Evolutionary conservation across 83 land plant species (phyloP), one percentile per base, ranked within the genome.

Genomic region (Thuja plicata): DNA sequence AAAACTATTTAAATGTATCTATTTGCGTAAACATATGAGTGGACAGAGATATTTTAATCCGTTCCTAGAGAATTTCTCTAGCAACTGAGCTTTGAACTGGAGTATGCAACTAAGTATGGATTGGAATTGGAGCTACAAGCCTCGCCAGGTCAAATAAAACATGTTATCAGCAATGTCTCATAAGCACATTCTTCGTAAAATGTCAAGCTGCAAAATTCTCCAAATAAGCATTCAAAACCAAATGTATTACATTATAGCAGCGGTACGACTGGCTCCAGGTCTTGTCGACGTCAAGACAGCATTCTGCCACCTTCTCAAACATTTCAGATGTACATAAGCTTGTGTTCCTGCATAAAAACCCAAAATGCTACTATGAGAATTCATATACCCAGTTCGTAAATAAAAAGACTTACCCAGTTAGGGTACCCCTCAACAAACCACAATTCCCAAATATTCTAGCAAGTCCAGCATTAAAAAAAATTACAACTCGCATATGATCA

Each of bases 321-420:
- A 91, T 76, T 90, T 91, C 84, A 90, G 87, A 88, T 91, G 92
- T 87, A 91, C 92, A 55, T 87, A 91, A 17, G 92, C 91, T 90
- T 91, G 92, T 40, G 92, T 91, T 87, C 92, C 92, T 91, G 89
- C 35, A 84, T 38, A 73, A 80, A 43, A 82, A 46, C 77, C 77
- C 37, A n/a, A 71, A 73, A 73, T 32, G 77, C 15, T 30, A 82
- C 85, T 46, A 82, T 82, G 52, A 12, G 41, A 82, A 43, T 27
- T 27, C 34, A 27, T 43, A 46, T 3, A 6, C 32, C 77, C 30
- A 82, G 9, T 82, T 46, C 46, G 54, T 8, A 32, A n/a, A 27
- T 82, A 27, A 8, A 82, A 38, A 30, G 85, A 82, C 8, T n/a
- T 19, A 7, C 41, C 11, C 54, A 43, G 12, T 43, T 82, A n/a